A percentile compares a stretch with the other conserved stretches of the same genome.
Conservation (phyloP, 2,329 filamentous ascomycete genomes). For the Colletotrichum brevisporum region DNA sequence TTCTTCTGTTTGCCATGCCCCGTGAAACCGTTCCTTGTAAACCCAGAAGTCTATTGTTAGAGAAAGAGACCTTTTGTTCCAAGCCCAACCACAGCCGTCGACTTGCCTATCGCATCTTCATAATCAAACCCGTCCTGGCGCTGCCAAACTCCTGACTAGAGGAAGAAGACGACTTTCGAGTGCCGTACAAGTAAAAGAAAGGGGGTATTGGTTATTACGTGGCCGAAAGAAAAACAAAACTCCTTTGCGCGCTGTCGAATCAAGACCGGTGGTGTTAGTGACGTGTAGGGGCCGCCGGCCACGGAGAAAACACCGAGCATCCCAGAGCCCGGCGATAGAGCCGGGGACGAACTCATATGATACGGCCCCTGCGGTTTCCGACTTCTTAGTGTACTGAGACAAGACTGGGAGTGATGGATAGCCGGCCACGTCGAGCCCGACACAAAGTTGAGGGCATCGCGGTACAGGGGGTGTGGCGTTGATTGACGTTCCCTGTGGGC, state of each 20-base stretch:
- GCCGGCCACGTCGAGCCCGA: conserved; percentile 2
- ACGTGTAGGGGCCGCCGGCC: background rate
- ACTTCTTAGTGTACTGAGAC: conserved; percentile 1
- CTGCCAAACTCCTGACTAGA: conserved; percentile 8
- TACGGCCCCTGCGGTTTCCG: conserved; percentile 20
- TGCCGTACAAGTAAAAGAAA: conserved; percentile 1
- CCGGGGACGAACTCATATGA: background rate
- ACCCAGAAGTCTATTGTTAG: conserved; percentile 33
- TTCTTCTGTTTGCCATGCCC: conserved; percentile 35
- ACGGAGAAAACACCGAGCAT: background rate
- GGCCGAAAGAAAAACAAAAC: conserved; percentile 27
- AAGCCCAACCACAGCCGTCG: background rate
- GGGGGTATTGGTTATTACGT: conserved; percentile 24
- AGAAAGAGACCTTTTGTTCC: conserved; percentile 21
- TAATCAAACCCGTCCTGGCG: background rate
- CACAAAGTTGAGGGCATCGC: conserved; percentile 30
- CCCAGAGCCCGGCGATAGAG: background rate
- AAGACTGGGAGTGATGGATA: conserved; percentile 4
- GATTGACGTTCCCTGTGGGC: conserved; percentile 21
- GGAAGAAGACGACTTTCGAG: background rate
- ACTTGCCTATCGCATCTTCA: background rate
- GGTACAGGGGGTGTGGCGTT: conserved; percentile 29
- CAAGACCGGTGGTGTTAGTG: background rate
- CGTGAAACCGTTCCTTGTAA: conserved; percentile 29
- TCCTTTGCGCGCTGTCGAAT: conserved; percentile 24